A percentile compares a stretch with the other conserved stretches of the same genome.
Evolutionary conservation across 108 stramenopile genomes (phyloP).

Genomic region (Skeletonema marinoi): DNA sequence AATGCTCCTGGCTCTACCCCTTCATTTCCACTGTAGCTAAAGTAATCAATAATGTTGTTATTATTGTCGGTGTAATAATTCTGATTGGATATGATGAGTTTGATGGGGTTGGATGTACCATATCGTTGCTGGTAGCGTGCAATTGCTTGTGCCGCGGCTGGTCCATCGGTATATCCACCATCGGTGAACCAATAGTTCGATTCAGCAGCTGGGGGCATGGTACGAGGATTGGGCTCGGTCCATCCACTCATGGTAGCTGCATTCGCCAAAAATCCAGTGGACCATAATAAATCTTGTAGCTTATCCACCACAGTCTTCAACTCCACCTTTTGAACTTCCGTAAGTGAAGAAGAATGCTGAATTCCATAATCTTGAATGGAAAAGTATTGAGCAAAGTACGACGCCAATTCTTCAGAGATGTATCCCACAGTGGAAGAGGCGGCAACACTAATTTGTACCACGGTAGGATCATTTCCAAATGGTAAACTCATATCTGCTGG

Average conservation of each 20-base stretch:
- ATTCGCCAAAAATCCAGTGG: neutral
- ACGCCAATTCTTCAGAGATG: neutral
- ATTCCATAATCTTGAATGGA: neutral
- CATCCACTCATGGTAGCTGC: neutral
- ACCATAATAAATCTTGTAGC: neutral
- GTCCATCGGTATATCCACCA: constrained; percentile 13
- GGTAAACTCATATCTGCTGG: neutral
- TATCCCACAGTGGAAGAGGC: neutral
- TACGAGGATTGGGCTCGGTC: neutral
- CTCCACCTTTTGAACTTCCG: neutral
- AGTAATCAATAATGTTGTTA: neutral
- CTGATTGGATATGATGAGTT: neutral
- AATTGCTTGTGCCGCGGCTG: constrained; percentile 1
- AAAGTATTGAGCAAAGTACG: neutral
- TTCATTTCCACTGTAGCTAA: neutral
- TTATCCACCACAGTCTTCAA: neutral
- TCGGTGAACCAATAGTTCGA: constrained; percentile 7
- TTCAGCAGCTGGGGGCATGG: neutral
- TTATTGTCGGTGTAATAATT: neutral
- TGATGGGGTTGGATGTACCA: neutral
- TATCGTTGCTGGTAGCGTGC: constrained; percentile 5
- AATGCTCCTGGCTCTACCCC: neutral
- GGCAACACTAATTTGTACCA: neutral
- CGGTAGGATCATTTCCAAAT: neutral
- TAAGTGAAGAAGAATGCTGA: neutral